Evolutionary conservation across 768 basidiomycete genomes (phyloP).

Genomic region (Mycena indigotica): DNA sequence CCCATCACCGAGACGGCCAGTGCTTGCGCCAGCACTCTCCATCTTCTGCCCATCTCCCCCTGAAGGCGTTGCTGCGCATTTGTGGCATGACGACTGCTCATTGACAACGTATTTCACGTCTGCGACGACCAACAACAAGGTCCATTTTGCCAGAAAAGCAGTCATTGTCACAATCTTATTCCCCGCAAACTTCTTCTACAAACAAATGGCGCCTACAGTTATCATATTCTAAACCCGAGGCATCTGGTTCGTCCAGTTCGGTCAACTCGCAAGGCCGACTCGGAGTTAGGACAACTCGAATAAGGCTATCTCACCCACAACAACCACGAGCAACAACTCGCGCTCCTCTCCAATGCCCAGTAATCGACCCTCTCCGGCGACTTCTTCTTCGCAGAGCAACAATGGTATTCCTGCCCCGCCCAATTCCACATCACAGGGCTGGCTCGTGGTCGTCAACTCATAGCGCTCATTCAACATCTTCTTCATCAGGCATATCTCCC

Average conservation of each 20-base stretch:
- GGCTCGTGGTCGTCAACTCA: conserved; percentile 20
- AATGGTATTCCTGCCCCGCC: conserved; percentile 34
- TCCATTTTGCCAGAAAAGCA: conserved; percentile 19
- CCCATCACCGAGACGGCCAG: background rate
- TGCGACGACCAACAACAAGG: conserved; percentile 1
- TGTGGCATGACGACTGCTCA: conserved; percentile 5
- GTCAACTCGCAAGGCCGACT: conserved; percentile 65
- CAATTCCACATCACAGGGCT: conserved; percentile 34
- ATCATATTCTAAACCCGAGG: conserved; percentile 79
- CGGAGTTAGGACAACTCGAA: conserved; percentile 72
- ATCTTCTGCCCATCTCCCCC: too few species aligned
- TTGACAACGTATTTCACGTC: conserved; percentile 5
- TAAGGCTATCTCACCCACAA: conserved; percentile 44
- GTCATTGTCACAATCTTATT: conserved; percentile 33
- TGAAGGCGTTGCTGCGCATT: background rate
- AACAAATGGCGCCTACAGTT: conserved; percentile 67
- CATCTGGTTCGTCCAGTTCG: conserved; percentile 77
- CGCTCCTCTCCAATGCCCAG: conserved; percentile 35
- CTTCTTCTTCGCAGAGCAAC: conserved; percentile 31
- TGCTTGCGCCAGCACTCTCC: background rate
- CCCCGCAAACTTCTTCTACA: conserved; percentile 23
- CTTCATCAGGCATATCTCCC: conserved; percentile 27
- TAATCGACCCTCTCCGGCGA: conserved; percentile 31
- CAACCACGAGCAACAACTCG: conserved; percentile 32
- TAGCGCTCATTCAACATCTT: conserved; percentile 30